phyloP scores from a whole-genome alignment of 2,329 filamentous ascomycete species.

The Trichoderma arundinaceum region DNA sequence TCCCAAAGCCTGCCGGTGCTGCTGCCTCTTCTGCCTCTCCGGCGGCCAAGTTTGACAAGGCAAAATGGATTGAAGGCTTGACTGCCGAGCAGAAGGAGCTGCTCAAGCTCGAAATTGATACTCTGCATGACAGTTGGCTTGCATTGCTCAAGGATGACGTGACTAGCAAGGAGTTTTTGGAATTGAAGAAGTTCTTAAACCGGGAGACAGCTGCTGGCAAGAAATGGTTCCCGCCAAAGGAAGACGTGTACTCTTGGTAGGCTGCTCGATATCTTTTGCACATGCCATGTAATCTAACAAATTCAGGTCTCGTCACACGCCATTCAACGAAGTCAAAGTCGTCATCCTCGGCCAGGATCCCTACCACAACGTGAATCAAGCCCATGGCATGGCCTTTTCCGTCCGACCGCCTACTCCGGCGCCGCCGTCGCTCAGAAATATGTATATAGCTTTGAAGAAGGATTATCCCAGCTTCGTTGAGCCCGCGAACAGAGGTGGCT shows the following conservation, averaged over 20 bases:
- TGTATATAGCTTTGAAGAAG: constrained; percentile 85
- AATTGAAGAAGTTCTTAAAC: constrained; percentile 85
- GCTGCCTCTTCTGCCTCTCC: constrained; percentile 39
- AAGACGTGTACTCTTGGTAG: constrained; percentile 95
- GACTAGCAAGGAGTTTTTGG: constrained; percentile 76
- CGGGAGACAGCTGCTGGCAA: constrained; percentile 74
- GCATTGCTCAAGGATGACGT: constrained; percentile 87
- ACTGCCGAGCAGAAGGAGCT: constrained; percentile 81
- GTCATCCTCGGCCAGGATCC: constrained; percentile 96
- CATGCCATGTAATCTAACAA: constrained; percentile 1
- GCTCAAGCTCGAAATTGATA: constrained; percentile 88
- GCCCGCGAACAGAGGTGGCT: constrained; percentile 78
- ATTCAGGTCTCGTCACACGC: constrained; percentile 89
- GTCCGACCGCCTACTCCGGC: constrained; percentile 87
- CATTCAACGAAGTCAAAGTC: constrained; percentile 84
- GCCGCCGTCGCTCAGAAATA: constrained; percentile 89
- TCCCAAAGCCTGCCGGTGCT: constrained; percentile 59
- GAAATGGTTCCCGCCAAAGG: constrained; percentile 83
- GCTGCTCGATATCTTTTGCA: constrained; percentile 35
- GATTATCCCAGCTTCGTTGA: constrained; percentile 82
- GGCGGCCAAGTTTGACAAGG: constrained; percentile 77
- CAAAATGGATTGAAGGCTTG: constrained; percentile 82
- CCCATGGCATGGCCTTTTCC: constrained; percentile 94
- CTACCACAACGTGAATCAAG: constrained; percentile 95
- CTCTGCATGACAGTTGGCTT: constrained; percentile 90